phyloP scores from a whole-genome alignment of 2,329 filamentous ascomycete species.

The Ceratocystis diversiconidia region DNA sequence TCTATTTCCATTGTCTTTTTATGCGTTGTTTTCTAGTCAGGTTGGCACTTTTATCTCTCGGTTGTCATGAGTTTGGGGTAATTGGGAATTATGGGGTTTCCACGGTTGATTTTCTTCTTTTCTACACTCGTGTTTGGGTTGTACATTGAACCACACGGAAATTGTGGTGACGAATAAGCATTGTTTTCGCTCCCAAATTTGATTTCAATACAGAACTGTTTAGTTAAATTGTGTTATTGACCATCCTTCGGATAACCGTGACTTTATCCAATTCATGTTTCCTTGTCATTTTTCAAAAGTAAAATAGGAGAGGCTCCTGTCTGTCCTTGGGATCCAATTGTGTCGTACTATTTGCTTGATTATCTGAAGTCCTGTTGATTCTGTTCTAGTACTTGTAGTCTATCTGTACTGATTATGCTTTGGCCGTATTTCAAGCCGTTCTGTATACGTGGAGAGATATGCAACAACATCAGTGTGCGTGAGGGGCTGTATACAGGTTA shows the following conservation, averaged over 20 bases:
- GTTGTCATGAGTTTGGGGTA: conserved; percentile 72
- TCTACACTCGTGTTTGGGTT: conserved; percentile 46
- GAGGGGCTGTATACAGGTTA: conserved; percentile 11
- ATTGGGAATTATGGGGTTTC: conserved; percentile 53
- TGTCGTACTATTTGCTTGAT: background rate
- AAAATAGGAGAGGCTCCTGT: no score
- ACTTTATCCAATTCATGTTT: no score
- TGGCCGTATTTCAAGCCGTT: background rate
- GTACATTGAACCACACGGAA: conserved; percentile 59
- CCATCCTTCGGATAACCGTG: no score
- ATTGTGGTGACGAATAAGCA: conserved; percentile 48
- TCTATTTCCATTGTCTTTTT: conserved; percentile 41
- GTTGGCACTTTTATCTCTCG: conserved; percentile 43
- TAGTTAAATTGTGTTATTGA: background rate
- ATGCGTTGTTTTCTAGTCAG: conserved; percentile 28
- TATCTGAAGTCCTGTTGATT: background rate
- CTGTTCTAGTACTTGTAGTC: background rate
- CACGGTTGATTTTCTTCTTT: conserved; percentile 38
- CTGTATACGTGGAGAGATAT: background rate
- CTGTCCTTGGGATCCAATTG: no score
- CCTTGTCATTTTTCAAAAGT: no score
- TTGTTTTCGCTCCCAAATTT: conserved; percentile 20
- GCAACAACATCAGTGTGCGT: background rate
- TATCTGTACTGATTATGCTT: background rate
- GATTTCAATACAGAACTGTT: conserved; percentile 13